Conservation (phyloP, 352 stramenopile genomes). For the Phytophthora palmivora region DNA sequence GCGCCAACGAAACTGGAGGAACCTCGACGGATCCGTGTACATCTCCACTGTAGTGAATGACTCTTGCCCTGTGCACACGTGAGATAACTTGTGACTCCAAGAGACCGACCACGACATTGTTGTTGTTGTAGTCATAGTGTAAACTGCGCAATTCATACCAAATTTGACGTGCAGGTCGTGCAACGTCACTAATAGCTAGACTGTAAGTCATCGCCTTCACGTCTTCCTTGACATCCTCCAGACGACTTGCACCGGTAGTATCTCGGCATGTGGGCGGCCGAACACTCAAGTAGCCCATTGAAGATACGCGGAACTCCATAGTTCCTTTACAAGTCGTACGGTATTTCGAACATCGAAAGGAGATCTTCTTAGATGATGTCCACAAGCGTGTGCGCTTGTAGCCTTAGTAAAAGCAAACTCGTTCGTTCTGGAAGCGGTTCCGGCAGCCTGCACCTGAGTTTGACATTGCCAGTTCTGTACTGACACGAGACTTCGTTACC, state of each 20-base stretch:
- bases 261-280: neutral
- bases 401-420: neutral
- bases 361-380: too few relatives aligned
- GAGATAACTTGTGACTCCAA: too few relatives aligned
- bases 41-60: too few relatives aligned
- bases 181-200: neutral
- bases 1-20: too few relatives aligned
- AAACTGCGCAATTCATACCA: conserved; percentile 1
- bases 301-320: too few relatives aligned
- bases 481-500: too few relatives aligned
- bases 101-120: conserved; percentile 1
- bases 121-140: conserved; percentile 1
- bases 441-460: neutral
- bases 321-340: too few relatives aligned
- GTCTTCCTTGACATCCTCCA: conserved; percentile 1
- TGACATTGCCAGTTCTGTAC: neutral
- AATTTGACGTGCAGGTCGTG: neutral
- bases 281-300: too few relatives aligned
- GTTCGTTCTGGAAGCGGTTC: neutral
- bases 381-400: neutral
- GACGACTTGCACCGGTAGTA: neutral
- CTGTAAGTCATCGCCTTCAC: conserved; percentile 1
- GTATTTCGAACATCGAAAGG: neutral
- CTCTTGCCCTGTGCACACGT: too few relatives aligned
- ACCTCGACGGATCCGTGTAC: too few relatives aligned